These are phyloP conservation scores for Metschnikowia continentalis DNA, from an alignment of 805 yeast species.

Conservation along the genomic window DNA sequence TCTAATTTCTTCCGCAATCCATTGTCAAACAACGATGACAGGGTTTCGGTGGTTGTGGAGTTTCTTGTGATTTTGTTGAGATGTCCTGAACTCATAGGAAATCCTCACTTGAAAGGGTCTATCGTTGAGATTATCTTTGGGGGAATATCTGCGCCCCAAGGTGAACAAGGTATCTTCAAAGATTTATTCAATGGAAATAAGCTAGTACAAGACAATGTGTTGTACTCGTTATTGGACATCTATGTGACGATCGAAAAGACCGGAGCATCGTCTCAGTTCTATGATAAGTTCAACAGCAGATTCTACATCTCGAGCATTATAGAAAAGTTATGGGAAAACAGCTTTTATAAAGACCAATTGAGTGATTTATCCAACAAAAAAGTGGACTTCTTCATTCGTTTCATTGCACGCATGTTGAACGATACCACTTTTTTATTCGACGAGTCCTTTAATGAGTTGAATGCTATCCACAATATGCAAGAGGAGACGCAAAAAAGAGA, in stretches of 20 bases:
- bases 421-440: constrained; percentile 90
- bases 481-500: constrained; percentile 53
- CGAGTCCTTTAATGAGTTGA: constrained; percentile 78
- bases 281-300: constrained; percentile 91
- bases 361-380: constrained; percentile 60
- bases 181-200: constrained; percentile 60
- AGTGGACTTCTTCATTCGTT: constrained; percentile 82
- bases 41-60: constrained; percentile 58
- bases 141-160: constrained; percentile 50
- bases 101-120: constrained; percentile 88
- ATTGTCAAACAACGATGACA: constrained; percentile 47
- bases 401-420: constrained; percentile 91
- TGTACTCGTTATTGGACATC: constrained; percentile 81
- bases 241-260: constrained; percentile 95
- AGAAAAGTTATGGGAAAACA: constrained; percentile 78
- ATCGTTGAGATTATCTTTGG: constrained; percentile 84
- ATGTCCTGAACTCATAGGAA: constrained; percentile 80
- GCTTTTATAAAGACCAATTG: constrained; percentile 64
- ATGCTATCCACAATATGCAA: constrained; percentile 73
- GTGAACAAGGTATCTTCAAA: constrained; percentile 71
- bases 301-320: constrained; percentile 80
- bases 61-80: constrained; percentile 72
- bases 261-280: constrained; percentile 91
- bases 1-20: constrained; percentile 55
- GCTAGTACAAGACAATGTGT: constrained; percentile 57